A percentile compares a stretch with the other conserved stretches of the same genome.
Conservation (phyloP, 495 filamentous ascomycete genomes). For the Penicillium soppii region DNA sequence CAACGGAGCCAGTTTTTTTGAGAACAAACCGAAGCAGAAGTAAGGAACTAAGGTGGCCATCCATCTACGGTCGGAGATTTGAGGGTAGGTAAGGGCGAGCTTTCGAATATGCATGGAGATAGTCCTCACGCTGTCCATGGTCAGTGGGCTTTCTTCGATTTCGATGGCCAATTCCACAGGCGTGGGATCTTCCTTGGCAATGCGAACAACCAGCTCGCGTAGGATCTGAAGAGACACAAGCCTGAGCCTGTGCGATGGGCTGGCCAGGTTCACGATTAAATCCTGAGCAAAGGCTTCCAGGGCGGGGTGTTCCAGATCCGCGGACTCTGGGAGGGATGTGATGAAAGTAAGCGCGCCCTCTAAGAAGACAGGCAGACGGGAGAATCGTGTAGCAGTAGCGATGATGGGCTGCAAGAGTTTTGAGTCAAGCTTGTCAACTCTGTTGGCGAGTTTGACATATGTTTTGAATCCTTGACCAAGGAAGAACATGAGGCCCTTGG, state of each 20-base stretch:
- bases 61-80: conserved; percentile 56
- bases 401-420: conserved; percentile 57
- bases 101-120: conserved; percentile 84
- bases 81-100: conserved; percentile 60
- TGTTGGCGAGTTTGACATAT: conserved; percentile 39
- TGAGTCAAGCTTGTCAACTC: conserved; percentile 42
- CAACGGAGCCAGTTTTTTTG: conserved; percentile 73
- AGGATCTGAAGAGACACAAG: conserved; percentile 70
- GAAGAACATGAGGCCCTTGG: conserved; percentile 27
- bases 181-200: conserved; percentile 36
- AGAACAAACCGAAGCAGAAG: conserved; percentile 87
- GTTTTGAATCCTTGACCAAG: conserved; percentile 49
- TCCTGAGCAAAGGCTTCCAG: conserved; percentile 56
- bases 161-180: conserved; percentile 55
- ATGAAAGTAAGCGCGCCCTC: conserved; percentile 64
- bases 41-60: conserved; percentile 69
- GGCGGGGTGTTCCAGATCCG: conserved; percentile 42
- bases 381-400: conserved; percentile 59
- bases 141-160: conserved; percentile 74
- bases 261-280: conserved; percentile 68
- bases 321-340: conserved; percentile 42
- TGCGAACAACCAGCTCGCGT: conserved; percentile 32
- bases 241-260: conserved; percentile 69
- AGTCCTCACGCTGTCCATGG: conserved; percentile 69
- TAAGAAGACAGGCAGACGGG: conserved; percentile 63